Evolutionary conservation across 2,329 filamentous ascomycete genomes (phyloP).

Genomic region (Raffaelea arxii): DNA sequence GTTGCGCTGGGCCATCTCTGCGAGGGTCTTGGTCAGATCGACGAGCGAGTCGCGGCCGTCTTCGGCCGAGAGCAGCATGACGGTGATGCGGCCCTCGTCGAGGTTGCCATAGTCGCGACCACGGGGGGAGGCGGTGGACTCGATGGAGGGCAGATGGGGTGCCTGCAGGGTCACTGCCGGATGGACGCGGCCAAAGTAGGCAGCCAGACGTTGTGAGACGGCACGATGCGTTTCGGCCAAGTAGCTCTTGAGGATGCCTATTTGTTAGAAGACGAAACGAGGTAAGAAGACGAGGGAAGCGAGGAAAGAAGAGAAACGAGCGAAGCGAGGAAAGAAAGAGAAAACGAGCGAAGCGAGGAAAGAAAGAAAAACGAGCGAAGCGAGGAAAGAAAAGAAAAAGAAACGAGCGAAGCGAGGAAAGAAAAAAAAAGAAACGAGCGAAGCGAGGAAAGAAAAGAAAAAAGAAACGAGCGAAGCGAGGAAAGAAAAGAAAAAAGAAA

Average conservation of each 20-base stretch:
- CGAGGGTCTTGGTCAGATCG: constrained; percentile 85
- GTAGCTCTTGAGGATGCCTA: constrained; percentile 82
- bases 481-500: too few species aligned
- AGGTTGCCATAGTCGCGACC: constrained; percentile 20
- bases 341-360: too few species aligned
- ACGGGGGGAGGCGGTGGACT: constrained; percentile 29
- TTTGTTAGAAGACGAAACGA: not conserved
- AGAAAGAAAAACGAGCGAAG: too few species aligned
- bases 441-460: too few species aligned
- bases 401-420: too few species aligned
- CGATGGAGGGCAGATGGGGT: constrained; percentile 55
- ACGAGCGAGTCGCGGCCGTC: constrained; percentile 92
- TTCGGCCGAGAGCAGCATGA: constrained; percentile 76
- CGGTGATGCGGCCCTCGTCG: constrained; percentile 33
- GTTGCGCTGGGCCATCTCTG: constrained; percentile 86
- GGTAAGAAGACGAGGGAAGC: too few species aligned
- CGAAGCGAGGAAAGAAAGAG: too few species aligned
- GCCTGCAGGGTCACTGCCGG: constrained; percentile 64
- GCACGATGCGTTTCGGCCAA: constrained; percentile 75
- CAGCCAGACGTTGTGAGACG: constrained; percentile 68
- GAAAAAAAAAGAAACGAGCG: too few species aligned
- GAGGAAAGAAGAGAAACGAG: too few species aligned
- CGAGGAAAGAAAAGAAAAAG: too few species aligned
- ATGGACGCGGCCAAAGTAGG: constrained; percentile 74
- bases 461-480: too few species aligned